phyloP scores from a whole-genome alignment of 2,329 filamentous ascomycete genomes.

The Nemania bipapillata region DNA sequence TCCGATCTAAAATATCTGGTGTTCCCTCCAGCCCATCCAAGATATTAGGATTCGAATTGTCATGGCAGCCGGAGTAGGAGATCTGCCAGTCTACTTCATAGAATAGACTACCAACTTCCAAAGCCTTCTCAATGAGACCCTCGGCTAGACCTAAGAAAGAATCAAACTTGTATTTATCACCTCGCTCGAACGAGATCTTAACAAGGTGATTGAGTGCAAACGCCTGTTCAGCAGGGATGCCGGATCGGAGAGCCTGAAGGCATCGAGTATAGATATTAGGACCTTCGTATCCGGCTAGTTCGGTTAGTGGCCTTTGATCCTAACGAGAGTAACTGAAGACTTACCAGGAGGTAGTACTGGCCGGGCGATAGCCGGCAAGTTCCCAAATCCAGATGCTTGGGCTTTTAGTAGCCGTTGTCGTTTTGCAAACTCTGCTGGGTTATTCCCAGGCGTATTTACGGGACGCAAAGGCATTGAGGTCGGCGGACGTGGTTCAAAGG shows the following conservation, averaged over 20 bases:
- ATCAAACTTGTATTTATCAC: slow-evolving; percentile 95
- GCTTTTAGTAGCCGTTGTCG: slow-evolving; percentile 61
- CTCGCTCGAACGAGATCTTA: slow-evolving; percentile 92
- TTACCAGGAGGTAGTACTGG: slow-evolving; percentile 71
- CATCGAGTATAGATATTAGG: slow-evolving; percentile 93
- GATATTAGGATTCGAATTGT: slow-evolving; percentile 64
- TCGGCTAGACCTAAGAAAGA: slow-evolving; percentile 90
- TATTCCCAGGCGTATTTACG: slow-evolving; percentile 79
- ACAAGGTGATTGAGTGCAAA: slow-evolving; percentile 93
- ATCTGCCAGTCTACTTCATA: slow-evolving; percentile 85
- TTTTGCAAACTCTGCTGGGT: slow-evolving; percentile 73
- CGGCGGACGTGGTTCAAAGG: slow-evolving; percentile 74
- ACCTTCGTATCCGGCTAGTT: slow-evolving; percentile 71
- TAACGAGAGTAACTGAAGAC: slow-evolving; percentile 46
- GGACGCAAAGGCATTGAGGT: slow-evolving; percentile 75
- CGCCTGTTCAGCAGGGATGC: slow-evolving; percentile 82
- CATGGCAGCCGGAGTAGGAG: slow-evolving; percentile 68
- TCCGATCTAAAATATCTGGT: slow-evolving; percentile 75
- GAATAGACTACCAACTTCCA: slow-evolving; percentile 81
- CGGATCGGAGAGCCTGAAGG: slow-evolving; percentile 82
- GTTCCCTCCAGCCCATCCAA: slow-evolving; percentile 73
- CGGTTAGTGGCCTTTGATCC: slow-evolving; percentile 38
- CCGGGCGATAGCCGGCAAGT: slow-evolving; percentile 60
- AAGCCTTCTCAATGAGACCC: slow-evolving; percentile 83
- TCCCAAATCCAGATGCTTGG: slow-evolving; percentile 49